Evolutionary conservation across 2,329 filamentous ascomycete species (phyloP).

Genomic region (Phialophora verrucosa): DNA sequence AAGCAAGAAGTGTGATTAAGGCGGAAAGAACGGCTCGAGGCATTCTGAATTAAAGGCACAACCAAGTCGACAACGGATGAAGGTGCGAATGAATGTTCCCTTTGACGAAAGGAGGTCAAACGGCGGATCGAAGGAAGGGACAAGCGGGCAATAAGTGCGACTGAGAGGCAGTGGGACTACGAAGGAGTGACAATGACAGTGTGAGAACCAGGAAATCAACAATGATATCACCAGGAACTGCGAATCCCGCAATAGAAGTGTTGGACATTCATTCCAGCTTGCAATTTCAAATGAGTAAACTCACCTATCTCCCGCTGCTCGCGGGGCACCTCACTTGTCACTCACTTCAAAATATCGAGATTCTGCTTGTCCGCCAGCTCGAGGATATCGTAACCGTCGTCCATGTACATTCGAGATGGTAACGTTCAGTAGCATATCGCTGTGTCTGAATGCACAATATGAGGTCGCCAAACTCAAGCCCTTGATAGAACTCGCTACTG

Average conservation of each 20-base stretch:
- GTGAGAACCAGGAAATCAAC: background rate
- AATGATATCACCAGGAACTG: background rate
- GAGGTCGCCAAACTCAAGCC: background rate
- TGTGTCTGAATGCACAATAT: background rate
- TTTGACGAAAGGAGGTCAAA: background rate
- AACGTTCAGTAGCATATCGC: background rate
- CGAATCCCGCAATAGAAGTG: background rate
- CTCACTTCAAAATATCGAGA: background rate
- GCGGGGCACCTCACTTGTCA: background rate
- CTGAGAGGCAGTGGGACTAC: background rate
- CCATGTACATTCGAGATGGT: background rate
- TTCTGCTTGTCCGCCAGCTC: background rate
- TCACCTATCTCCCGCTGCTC: background rate
- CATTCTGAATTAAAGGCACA: conserved; percentile 14
- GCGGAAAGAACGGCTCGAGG: conserved; percentile 5
- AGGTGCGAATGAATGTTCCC: background rate
- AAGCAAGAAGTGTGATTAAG: conserved; percentile 5
- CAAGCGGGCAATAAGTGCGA: background rate
- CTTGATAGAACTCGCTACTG: background rate
- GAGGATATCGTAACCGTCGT: background rate
- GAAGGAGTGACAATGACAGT: background rate
- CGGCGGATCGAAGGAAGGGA: background rate
- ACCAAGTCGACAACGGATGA: background rate
- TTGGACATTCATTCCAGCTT: background rate
- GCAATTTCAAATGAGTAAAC: background rate